Base-by-base conservation (phyloP, 139 green algal species). In the Tetradesmus lagerheimii region DNA sequence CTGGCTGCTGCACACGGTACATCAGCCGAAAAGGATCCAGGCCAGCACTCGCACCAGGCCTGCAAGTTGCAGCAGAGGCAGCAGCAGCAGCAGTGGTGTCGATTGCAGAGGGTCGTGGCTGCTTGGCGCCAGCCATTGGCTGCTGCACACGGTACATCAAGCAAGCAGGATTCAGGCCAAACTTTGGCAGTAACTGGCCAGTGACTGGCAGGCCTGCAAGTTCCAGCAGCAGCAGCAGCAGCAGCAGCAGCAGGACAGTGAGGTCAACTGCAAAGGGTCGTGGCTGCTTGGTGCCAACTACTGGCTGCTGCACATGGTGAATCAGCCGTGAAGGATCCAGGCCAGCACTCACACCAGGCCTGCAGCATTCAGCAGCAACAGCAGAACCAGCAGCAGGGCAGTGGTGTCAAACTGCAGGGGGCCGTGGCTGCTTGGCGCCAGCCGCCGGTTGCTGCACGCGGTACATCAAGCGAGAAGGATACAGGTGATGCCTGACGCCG, bases 291-390 rank as follows among this genome's bases (percentile, higher is more conserved):
- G 79, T 11, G 27, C 43, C 25, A 38, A 25, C 39, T 11, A 47
- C 53, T n/a, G 79, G 79, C 79, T 85, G 79, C 41, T 38, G 9
- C 14, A 85, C 79, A 34, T 27, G 25, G 43, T 85, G 67, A 41
- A 85, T n/a, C 16, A 50, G 34, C 27, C 39, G 79, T 2, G 39
- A 31, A 6, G 39, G n/a, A 0, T 66, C 53, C 25, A 85, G 37
- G 4, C 27, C 20, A 37, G 41, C 79, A 27, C 43, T 43, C 27
- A 27, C 41, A 31, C 79, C 79, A 41, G 79, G 79, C 79, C 79
- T 85, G 79, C 20, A 38, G 16, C 23, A 39, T 12, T 47, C n/a
- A 43, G 4, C 34, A 81, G 47, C 47, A 62, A 14, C 8, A 62
- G 53, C 53, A 29, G 53, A 9, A 57, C 12, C 53, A 25, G 47